phyloP scores from a whole-genome alignment of 495 filamentous ascomycete genomes.

The Daldinia loculata region DNA sequence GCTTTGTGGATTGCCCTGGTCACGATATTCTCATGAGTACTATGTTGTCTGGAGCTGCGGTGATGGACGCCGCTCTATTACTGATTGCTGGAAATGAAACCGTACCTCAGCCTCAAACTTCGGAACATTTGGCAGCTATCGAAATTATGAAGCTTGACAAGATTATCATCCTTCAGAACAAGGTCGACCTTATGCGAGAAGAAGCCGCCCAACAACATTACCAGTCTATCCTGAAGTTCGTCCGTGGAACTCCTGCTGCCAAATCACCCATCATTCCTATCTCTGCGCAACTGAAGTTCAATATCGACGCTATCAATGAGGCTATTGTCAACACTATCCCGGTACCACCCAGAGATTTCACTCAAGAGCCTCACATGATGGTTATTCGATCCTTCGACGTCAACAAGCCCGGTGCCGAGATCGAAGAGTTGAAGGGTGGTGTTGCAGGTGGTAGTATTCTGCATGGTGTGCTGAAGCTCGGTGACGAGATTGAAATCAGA shows the following conservation, averaged over 20 bases:
- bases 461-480: conserved; percentile 92
- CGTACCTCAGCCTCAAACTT: conserved; percentile 98
- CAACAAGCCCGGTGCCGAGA: conserved; percentile 99
- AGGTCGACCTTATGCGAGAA: conserved; percentile 97
- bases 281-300: conserved; percentile 98
- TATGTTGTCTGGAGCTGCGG: conserved; percentile 98
- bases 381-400: conserved; percentile 99
- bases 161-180: conserved; percentile 99
- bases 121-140: conserved; percentile 97
- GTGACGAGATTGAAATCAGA: conserved; percentile 97
- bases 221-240: conserved; percentile 96
- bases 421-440: conserved; percentile 98
- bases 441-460: conserved; percentile 97
- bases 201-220: conserved; percentile 91
- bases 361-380: conserved; percentile 93
- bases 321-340: conserved; percentile 92
- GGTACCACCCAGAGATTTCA: conserved; percentile 88
- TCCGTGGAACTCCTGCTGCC: conserved; percentile 94
- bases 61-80: conserved; percentile 98
- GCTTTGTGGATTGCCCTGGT: conserved; percentile 97
- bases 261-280: conserved; percentile 97
- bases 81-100: conserved; percentile 99
- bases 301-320: conserved; percentile 98
- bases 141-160: conserved; percentile 80
- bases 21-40: conserved; percentile 99